Evolutionary conservation across 805 yeast genomes (phyloP), one percentile per base, ranked within the genome.

Genomic region (Hagleromyces aurorensis): DNA sequence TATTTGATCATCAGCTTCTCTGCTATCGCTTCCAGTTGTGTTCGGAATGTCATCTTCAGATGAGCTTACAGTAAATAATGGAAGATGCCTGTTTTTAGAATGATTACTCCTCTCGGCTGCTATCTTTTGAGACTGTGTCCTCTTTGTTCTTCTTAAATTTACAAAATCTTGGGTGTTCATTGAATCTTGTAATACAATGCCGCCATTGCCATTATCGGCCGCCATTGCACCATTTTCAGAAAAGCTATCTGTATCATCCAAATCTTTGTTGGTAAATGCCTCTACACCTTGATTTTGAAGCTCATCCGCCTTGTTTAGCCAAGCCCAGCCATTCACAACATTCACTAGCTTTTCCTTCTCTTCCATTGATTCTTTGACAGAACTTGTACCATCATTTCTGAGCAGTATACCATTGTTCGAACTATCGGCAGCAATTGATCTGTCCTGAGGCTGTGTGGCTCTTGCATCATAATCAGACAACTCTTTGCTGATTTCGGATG

Each of bases 31-130:
- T n/a, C n/a, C n/a, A n/a, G n/a, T n/a, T n/a, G n/a, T n/a, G n/a
- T n/a, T n/a, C n/a, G n/a, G n/a, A n/a, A n/a, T n/a, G n/a, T n/a
- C n/a, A n/a, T 19, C 25, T 9, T 21, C 17, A 15, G 31, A 12
- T 13, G 25, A 32, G 19, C 23, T 25, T 17, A 29, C 33, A 2
- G 34, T 23, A n/a, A 41, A 30, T 8, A 49, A 38, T 18, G 54
- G 54, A 11, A 34, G 29, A 30, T 61, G 64, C 35, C 64, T 52
- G 33, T 59, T 57, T 32, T 62, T 51, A 3, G 62, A 44, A 32
- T 59, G 64, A 30, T 58, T 58, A 6, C 43, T 39, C 29, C 42
- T 41, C 13, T 34, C 41, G 15, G 34, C 27, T 2, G 32, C 37
- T 8, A 30, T 13, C 16, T 34, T 37, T 13, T 33, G 37, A 7